Percentiles rank a stretch among this genome's conserved stretches.
phyloP scores from a whole-genome alignment of 306 rosid genomes.

The Begonia loranthoides region DNA sequence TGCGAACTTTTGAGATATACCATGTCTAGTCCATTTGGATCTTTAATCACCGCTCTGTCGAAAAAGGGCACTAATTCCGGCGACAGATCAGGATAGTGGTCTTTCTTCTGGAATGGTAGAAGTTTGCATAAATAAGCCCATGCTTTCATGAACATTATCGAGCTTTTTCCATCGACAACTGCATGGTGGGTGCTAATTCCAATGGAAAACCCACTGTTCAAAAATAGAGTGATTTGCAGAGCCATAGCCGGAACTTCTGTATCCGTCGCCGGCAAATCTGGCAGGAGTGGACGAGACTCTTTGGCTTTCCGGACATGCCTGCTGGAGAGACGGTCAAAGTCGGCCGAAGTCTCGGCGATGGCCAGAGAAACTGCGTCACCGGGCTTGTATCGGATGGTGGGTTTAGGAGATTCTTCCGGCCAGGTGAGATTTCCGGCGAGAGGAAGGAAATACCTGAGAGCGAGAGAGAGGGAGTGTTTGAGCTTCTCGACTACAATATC shows the following conservation, averaged over 20 bases:
- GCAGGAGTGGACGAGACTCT: conserved; percentile 23
- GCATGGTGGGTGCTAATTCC: conserved; percentile 25
- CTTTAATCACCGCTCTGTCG: conserved; percentile 23
- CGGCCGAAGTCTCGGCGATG: conserved; percentile 24
- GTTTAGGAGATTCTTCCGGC: conserved; percentile 24
- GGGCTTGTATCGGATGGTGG: conserved; percentile 20
- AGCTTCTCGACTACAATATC: conserved; percentile 26
- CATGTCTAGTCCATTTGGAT: conserved; percentile 9
- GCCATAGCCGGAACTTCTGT: conserved; percentile 12
- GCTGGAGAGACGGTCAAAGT: conserved; percentile 17
- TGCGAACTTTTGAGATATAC: conserved; percentile 22
- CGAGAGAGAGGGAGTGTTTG: conserved; percentile 37
- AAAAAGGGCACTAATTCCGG: conserved; percentile 18
- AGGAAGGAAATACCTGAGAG: conserved; percentile 39
- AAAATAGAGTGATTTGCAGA: conserved; percentile 20
- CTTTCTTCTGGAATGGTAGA: neutral
- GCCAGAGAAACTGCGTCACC: conserved; percentile 29
- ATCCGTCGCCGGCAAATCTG: conserved; percentile 19
- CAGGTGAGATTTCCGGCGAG: conserved; percentile 36
- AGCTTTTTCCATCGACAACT: conserved; percentile 12
- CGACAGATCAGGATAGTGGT: neutral
- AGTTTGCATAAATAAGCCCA: conserved; percentile 40
- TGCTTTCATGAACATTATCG: conserved; percentile 27
- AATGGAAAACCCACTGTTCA: conserved; percentile 13
- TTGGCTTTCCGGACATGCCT: conserved; percentile 10